These are phyloP conservation scores for Cladosporium sp. DNA, from an alignment of 2,329 filamentous ascomycete genomes.

Conservation along the genomic window DNA sequence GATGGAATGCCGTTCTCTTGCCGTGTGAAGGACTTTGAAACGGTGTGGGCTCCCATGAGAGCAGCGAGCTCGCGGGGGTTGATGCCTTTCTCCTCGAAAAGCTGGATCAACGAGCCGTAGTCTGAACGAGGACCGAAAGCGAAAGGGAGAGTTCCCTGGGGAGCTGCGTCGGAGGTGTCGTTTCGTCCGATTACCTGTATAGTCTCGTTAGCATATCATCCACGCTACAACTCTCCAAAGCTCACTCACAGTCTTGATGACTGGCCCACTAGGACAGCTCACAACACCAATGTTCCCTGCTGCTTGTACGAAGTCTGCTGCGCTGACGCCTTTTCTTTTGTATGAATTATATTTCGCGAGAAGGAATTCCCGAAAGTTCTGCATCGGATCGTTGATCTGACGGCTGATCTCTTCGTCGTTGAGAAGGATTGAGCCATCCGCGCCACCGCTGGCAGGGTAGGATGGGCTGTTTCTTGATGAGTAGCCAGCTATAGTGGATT, in stretches of 20 bases:
- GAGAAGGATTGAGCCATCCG: conserved; percentile 39
- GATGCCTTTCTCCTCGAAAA: conserved; percentile 51
- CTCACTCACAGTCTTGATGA: conserved; percentile 12
- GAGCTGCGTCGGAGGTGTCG: conserved; percentile 39
- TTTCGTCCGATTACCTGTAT: conserved; percentile 44
- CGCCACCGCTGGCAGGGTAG: conserved; percentile 30
- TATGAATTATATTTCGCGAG: conserved; percentile 35
- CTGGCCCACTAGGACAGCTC: conserved; percentile 16
- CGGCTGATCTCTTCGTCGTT: conserved; percentile 32
- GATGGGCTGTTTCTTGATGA: conserved; percentile 15
- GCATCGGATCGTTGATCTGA: conserved; percentile 42
- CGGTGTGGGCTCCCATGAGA: conserved; percentile 51
- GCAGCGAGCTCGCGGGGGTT: conserved; percentile 47
- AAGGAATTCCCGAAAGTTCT: conserved; percentile 38
- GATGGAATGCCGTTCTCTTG: conserved; percentile 22
- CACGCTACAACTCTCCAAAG: background rate
- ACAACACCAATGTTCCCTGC: conserved; percentile 40
- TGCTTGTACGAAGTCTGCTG: conserved; percentile 53
- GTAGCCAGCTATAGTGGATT: conserved; percentile 10
- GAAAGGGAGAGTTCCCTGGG: conserved; percentile 43
- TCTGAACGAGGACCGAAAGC: conserved; percentile 34
- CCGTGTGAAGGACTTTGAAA: conserved; percentile 41
- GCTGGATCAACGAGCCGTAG: conserved; percentile 37
- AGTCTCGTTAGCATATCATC: background rate
- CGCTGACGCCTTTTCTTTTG: conserved; percentile 31